Base-by-base conservation (phyloP, 805 yeast species). In the Blastobotrys americana region DNA sequence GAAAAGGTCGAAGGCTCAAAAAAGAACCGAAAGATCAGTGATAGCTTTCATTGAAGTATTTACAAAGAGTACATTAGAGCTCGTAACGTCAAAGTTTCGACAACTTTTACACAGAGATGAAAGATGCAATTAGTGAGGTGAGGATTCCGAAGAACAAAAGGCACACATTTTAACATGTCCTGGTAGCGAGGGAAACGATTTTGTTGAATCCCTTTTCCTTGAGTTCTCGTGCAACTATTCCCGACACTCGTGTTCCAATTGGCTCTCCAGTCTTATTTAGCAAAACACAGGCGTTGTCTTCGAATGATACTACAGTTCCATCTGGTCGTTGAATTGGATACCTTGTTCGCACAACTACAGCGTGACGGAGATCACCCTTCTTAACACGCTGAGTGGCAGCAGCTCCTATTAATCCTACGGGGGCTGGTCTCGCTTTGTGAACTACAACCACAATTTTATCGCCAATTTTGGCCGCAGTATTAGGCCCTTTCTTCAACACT, bases 281-380 rank as follows among this genome's bases (percentile, higher is more conserved):
- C 58, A 93, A 73, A 27, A 93, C 97, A 69, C 97, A 89, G 1
- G 98, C 98, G 64, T 90, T 93, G 66, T 93, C 98, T 62, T 89
- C 96, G 62, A 93, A 93, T 55, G 84, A 72, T 22, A 93, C 74
- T 18, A 78, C 78, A 2, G 95, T 74, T 2, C 98, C 98, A 62
- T 93, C 97, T 2, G 81, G 74, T 61, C 98, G 78, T 57, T 74
- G 73, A 50, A 76, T 76, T 44, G 78, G 77, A 52, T 87, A 87
- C 67, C 82, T 88, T 0, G 97, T 87, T 65, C 98, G 81, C 16
- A 89, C 97, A 36, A 93, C 84, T 23, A 93, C 90, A 3, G 97
- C 98, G 59, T 94, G 90, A 47, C 93, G 83, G 43, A 93, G 86
- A 61, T 93, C 98, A 55, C 97, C 95, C 68, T 93, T 82, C 65